A percentile compares a stretch with the other conserved stretches of the same genome.
phyloP scores from a whole-genome alignment of 148 eudicot species.

The Rhododendron molle region DNA sequence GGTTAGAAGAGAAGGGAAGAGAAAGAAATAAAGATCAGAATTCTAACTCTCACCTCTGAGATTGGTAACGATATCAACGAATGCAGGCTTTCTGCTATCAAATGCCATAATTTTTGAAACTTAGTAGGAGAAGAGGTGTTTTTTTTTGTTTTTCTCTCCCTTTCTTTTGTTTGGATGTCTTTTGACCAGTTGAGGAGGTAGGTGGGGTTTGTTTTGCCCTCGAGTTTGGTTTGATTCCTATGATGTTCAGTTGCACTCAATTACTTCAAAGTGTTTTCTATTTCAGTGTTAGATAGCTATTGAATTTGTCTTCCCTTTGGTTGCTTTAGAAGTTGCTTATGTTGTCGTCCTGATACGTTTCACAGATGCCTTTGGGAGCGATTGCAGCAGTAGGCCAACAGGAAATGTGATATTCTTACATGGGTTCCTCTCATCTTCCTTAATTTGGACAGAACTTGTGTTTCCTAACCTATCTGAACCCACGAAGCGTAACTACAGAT shows the following conservation, averaged over 20 bases:
- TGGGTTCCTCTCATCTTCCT: slow-evolving; percentile 73
- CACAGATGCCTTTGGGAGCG: slow-evolving; percentile 20
- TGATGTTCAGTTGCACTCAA: not conserved
- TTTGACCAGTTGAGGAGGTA: not conserved
- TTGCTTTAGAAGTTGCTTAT: not conserved
- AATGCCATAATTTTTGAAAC: too few relatives aligned
- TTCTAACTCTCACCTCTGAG: too few relatives aligned
- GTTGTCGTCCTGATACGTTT: not conserved
- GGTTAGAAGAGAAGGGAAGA: too few relatives aligned
- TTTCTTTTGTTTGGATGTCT: not conserved
- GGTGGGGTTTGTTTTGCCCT: not conserved
- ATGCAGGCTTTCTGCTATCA: too few relatives aligned
- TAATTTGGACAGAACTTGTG: slow-evolving; percentile 55
- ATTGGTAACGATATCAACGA: too few relatives aligned
- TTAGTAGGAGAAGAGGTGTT: not conserved
- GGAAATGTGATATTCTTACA: slow-evolving; percentile 76
- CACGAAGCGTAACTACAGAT: slow-evolving; percentile 34
- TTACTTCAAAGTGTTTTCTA: not conserved
- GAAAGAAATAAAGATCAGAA: too few relatives aligned
- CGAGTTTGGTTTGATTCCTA: not conserved
- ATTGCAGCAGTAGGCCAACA: slow-evolving; percentile 8
- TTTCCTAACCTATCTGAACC: slow-evolving; percentile 36
- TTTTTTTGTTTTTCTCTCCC: too few relatives aligned
- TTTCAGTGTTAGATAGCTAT: not conserved
- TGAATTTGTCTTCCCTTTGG: not conserved